Conservation (phyloP, 768 basidiomycete species). For the Punctularia strigosozonata region DNA sequence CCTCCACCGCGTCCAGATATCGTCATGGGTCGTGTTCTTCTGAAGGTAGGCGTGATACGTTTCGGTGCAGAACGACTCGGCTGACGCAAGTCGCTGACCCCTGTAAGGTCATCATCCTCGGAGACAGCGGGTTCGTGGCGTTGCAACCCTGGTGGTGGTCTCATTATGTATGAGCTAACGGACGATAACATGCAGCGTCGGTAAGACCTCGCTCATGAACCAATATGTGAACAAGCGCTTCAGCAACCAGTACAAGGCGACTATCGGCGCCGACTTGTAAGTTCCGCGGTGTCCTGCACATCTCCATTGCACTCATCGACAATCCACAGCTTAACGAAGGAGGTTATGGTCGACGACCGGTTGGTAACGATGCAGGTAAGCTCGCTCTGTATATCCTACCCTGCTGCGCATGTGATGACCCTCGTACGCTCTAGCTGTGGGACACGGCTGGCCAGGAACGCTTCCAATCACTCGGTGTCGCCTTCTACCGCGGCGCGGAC, state of each 20-base stretch:
- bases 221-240: conserved; percentile 99
- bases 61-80: neutral
- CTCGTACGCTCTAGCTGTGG: conserved; percentile 61
- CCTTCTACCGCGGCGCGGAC: conserved; percentile 98
- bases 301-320: conserved; percentile 6
- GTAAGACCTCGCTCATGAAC: conserved; percentile 99
- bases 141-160: neutral
- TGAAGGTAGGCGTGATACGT: conserved; percentile 47
- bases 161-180: no score
- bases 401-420: no score
- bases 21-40: conserved; percentile 73
- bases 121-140: conserved; percentile 81
- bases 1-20: conserved; percentile 6
- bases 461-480: conserved; percentile 97
- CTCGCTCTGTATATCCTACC: neutral
- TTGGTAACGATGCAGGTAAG: conserved; percentile 95
- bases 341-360: conserved; percentile 97
- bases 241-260: conserved; percentile 99
- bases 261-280: conserved; percentile 94
- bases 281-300: conserved; percentile 20
- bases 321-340: conserved; percentile 74
- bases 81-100: conserved; percentile 7
- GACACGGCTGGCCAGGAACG: conserved; percentile 99
- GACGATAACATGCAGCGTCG: conserved; percentile 52
- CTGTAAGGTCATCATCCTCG: conserved; percentile 90